Percentiles rank a stretch among this genome's conserved stretches.
Evolutionary conservation across 2,329 filamentous ascomycete species (phyloP).

Genomic region (Arthrinium puccinioides): DNA sequence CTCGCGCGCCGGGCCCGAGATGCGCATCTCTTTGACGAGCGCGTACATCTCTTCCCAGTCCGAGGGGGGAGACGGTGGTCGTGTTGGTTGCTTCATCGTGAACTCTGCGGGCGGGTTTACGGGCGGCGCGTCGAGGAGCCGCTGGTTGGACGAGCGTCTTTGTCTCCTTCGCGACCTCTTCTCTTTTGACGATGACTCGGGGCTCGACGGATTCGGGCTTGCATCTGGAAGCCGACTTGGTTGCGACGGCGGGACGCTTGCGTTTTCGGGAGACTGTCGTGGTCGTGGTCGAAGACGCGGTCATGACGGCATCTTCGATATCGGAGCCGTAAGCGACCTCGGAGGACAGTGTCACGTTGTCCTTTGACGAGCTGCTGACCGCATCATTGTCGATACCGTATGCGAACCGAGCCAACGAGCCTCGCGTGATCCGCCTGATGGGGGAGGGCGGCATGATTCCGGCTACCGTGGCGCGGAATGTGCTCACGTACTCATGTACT

Average conservation of each 20-base stretch:
- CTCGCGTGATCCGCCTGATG: conserved; percentile 22
- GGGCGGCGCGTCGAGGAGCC: conserved; percentile 8
- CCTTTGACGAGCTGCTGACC: conserved; percentile 4
- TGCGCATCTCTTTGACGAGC: conserved; percentile 69
- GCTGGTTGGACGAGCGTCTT: not conserved
- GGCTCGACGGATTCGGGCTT: not conserved
- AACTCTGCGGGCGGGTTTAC: conserved; percentile 19
- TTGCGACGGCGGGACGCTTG: conserved; percentile 13
- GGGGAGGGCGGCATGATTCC: no score
- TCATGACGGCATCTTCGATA: conserved; percentile 19
- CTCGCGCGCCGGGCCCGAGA: conserved; percentile 49
- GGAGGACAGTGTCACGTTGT: conserved; percentile 6
- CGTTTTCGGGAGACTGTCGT: conserved; percentile 13
- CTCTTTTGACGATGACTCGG: conserved; percentile 7
- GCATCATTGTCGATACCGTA: conserved; percentile 13
- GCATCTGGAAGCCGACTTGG: not conserved
- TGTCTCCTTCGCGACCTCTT: conserved; percentile 8
- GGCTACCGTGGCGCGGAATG: no score
- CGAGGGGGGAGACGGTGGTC: conserved; percentile 13
- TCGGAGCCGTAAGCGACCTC: conserved; percentile 13
- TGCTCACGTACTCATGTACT: no score
- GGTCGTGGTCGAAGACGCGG: conserved; percentile 3
- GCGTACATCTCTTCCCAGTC: conserved; percentile 71
- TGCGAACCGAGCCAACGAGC: conserved; percentile 23
- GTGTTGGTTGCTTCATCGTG: conserved; percentile 14